phyloP scores from a whole-genome alignment of 345 rosid species.

The Eucalyptus rudis region DNA sequence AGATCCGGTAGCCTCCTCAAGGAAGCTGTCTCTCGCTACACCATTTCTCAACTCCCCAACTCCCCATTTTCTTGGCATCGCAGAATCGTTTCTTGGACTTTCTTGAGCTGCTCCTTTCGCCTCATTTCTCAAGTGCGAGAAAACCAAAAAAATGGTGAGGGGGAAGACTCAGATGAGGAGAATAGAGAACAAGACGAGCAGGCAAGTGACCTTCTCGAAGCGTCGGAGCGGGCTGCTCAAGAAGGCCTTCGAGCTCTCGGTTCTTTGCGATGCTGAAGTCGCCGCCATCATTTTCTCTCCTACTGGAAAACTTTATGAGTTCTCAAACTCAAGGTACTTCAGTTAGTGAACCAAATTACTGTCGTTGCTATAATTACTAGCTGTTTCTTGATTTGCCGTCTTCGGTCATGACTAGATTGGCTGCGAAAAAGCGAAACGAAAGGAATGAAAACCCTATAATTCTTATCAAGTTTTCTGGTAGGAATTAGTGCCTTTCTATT shows the following conservation, averaged over 20 bases:
- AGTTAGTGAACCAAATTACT: not conserved
- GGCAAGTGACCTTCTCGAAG: conserved; percentile 4
- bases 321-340: not conserved
- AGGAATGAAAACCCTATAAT: not conserved
- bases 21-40: not conserved
- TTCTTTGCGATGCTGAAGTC: conserved; percentile 1
- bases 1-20: not conserved
- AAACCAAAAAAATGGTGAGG: not conserved
- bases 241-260: conserved; percentile 1
- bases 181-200: not conserved
- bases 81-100: not conserved
- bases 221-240: not conserved
- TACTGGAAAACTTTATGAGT: not conserved
- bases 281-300: not conserved
- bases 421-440: not conserved
- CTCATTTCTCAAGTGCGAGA: not conserved
- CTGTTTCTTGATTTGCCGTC: not conserved
- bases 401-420: not conserved
- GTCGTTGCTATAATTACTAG: not conserved
- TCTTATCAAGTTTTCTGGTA: not conserved
- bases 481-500: not conserved
- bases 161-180: not conserved
- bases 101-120: not conserved
- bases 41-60: not conserved
- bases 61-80: not conserved